These are phyloP conservation scores for Coemansia sp. DNA, from an alignment of 192 early-diverging fungal genomes.

Conservation along the genomic window DNA sequence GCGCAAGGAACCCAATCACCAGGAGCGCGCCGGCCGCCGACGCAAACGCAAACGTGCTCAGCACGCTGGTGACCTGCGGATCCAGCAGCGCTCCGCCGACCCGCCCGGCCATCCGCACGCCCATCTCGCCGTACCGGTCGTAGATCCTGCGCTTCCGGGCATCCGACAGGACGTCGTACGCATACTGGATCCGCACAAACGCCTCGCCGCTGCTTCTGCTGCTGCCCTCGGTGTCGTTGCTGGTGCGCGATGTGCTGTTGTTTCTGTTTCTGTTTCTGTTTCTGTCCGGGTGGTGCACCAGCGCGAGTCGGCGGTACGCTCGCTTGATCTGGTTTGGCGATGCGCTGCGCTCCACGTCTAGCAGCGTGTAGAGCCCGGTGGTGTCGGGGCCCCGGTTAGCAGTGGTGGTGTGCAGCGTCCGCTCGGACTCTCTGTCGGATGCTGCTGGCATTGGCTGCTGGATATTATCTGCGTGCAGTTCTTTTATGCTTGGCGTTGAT, in stretches of 20 bases:
- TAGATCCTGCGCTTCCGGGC: conserved; percentile 85
- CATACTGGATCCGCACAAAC: conserved; percentile 86
- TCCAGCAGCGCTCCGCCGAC: conserved; percentile 68
- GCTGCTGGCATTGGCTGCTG: conserved; percentile 6
- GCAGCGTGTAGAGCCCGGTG: conserved; percentile 82
- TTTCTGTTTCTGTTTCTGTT: conserved; percentile 77
- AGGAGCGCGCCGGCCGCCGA: conserved; percentile 59
- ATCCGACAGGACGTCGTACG: conserved; percentile 78
- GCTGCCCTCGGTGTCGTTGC: conserved; percentile 52
- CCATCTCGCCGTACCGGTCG: conserved; percentile 85
- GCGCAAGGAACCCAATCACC: conserved; percentile 80
- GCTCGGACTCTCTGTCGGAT: conserved; percentile 34
- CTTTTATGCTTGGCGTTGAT: background rate
- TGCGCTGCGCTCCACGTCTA: conserved; percentile 72
- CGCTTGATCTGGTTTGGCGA: conserved; percentile 76
- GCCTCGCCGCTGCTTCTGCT: conserved; percentile 63
- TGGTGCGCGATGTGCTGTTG: background rate
- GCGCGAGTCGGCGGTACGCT: conserved; percentile 77
- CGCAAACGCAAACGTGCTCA: conserved; percentile 61
- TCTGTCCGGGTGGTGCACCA: conserved; percentile 92
- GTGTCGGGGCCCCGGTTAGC: conserved; percentile 30
- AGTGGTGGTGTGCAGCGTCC: conserved; percentile 14
- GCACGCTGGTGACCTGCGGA: conserved; percentile 64
- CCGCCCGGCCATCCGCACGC: conserved; percentile 73
- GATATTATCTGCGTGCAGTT: background rate